These are phyloP conservation scores for Phyllachora maydis DNA, from an alignment of 2,329 filamentous ascomycete genomes.

Conservation along the genomic window DNA sequence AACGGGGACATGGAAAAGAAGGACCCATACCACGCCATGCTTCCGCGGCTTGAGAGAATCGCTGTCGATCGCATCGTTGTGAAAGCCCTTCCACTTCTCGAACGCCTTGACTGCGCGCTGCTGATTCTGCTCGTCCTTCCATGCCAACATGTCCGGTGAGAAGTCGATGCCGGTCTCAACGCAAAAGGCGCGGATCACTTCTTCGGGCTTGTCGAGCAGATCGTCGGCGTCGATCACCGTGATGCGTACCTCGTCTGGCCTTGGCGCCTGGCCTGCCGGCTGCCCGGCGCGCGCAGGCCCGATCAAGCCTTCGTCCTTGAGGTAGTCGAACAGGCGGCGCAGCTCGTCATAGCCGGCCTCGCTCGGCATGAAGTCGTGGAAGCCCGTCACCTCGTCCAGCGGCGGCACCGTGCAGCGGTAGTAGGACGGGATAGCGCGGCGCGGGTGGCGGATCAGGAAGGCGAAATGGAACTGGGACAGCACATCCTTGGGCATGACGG, in stretches of 20 bases:
- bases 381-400: slow-evolving; percentile 62
- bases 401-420: slow-evolving; percentile 88
- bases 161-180: slow-evolving; percentile 62
- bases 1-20: too few relatives aligned
- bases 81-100: slow-evolving; percentile 94
- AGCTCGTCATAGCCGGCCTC: slow-evolving; percentile 88
- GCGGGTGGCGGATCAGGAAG: slow-evolving; percentile 93
- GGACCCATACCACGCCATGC: slow-evolving; percentile 34
- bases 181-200: slow-evolving; percentile 62
- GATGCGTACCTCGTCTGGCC: slow-evolving; percentile 31
- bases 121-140: slow-evolving; percentile 60
- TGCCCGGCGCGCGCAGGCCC: slow-evolving; percentile 20
- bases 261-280: slow-evolving; percentile 10
- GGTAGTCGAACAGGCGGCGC: slow-evolving; percentile 69
- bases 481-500: slow-evolving; percentile 55
- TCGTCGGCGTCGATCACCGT: slow-evolving; percentile 90
- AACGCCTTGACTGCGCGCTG: slow-evolving; percentile 51
- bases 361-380: slow-evolving; percentile 64
- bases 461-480: slow-evolving; percentile 78
- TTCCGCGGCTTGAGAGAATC: slow-evolving; percentile 51
- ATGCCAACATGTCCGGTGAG: slow-evolving; percentile 57
- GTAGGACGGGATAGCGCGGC: slow-evolving; percentile 77
- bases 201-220: slow-evolving; percentile 65
- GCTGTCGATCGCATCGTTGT: slow-evolving; percentile 82
- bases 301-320: slow-evolving; percentile 47